phyloP scores from a whole-genome alignment of 192 early-diverging fungal genomes.

The Coemansia sp. region DNA sequence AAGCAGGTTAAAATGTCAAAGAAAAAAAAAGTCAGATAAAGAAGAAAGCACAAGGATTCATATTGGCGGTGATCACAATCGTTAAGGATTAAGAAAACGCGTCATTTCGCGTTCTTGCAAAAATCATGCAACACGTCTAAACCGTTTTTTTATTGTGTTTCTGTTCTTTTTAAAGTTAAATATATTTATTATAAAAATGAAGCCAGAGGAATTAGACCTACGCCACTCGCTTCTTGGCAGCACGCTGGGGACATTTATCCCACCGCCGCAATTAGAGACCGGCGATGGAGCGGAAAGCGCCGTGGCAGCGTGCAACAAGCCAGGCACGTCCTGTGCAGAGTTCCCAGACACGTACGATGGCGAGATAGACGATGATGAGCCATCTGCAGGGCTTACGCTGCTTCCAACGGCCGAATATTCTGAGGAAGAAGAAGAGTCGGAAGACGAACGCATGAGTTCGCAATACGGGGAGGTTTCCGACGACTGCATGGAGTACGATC shows the following conservation, averaged over 20 bases:
- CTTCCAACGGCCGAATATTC: constrained; percentile 29
- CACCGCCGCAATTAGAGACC: background rate
- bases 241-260: background rate
- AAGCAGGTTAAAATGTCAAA: no score
- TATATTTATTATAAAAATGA: background rate
- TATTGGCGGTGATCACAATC: no score
- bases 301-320: background rate
- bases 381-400: constrained; percentile 13
- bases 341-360: background rate
- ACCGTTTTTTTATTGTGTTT: no score
- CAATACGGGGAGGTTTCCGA: constrained; percentile 24
- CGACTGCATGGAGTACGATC: constrained; percentile 17
- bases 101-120: no score
- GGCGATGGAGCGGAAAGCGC: no score
- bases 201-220: background rate
- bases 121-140: no score
- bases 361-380: background rate
- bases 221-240: constrained; percentile 1
- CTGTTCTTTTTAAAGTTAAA: no score
- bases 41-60: no score
- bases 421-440: background rate
- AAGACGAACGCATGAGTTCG: background rate
- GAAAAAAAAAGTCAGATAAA: no score
- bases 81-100: no score
- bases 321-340: background rate